Evolutionary conservation across 306 rosid genomes (phyloP).

Genomic region (Cucurbita moschata): DNA sequence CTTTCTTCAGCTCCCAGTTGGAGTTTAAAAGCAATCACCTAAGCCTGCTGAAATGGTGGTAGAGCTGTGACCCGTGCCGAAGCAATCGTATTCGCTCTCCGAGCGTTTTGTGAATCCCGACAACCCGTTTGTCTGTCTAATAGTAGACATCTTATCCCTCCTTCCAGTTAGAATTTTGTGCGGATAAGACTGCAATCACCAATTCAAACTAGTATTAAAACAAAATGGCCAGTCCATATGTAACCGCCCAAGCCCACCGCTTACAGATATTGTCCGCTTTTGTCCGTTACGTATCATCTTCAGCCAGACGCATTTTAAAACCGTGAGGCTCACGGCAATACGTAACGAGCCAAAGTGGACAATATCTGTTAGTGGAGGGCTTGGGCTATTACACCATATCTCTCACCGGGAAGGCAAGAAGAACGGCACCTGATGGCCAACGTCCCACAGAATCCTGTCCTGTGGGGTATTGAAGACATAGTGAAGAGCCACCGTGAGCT

Average conservation of each 20-base stretch:
- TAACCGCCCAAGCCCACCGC: too few species aligned
- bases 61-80: slow-evolving; percentile 95
- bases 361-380: too few species aligned
- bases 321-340: too few species aligned
- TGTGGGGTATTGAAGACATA: slow-evolving; percentile 82
- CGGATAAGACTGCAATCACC: slow-evolving; percentile 63
- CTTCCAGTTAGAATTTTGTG: slow-evolving; percentile 95
- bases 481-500: slow-evolving; percentile 94
- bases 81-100: slow-evolving; percentile 84
- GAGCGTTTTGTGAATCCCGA: slow-evolving; percentile 85
- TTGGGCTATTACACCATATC: neutral
- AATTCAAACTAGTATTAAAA: neutral
- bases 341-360: too few species aligned
- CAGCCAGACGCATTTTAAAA: too few species aligned
- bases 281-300: too few species aligned
- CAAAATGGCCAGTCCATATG: neutral
- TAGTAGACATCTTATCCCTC: slow-evolving; percentile 73
- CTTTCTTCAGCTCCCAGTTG: neutral
- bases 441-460: slow-evolving; percentile 89
- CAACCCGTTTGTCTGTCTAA: slow-evolving; percentile 83
- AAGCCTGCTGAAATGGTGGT: slow-evolving; percentile 98
- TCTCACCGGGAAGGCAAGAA: slow-evolving; percentile 6
- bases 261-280: neutral
- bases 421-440: slow-evolving; percentile 79
- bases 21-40: slow-evolving; percentile 35